phyloP scores from a whole-genome alignment of 2,329 filamentous ascomycete genomes.

The Apiospora aurea region DNA sequence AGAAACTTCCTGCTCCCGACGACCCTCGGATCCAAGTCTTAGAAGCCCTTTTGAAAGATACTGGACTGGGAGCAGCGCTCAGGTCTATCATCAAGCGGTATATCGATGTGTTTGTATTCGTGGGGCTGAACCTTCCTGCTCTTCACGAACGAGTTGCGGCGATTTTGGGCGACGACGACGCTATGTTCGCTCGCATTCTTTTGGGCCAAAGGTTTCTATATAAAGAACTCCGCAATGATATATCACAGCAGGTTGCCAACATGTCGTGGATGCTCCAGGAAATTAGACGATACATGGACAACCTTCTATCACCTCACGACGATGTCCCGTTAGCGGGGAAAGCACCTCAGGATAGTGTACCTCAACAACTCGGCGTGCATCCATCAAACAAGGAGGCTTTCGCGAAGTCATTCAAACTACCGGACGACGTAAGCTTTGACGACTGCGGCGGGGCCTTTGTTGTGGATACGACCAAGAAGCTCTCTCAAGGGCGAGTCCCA shows the following conservation, averaged over 20 bases:
- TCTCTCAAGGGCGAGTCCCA: not conserved
- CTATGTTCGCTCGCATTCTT: not conserved
- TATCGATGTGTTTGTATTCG: not conserved
- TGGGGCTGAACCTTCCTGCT: not conserved
- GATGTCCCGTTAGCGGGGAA: not conserved
- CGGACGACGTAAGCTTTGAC: not conserved
- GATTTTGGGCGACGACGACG: not conserved
- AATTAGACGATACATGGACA: not conserved
- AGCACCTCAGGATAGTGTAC: not conserved
- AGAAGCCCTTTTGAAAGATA: not conserved
- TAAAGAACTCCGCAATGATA: not conserved
- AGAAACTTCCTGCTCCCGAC: not conserved
- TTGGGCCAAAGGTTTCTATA: not conserved
- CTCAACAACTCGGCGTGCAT: not conserved
- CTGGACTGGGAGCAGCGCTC: not conserved
- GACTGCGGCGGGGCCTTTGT: not conserved
- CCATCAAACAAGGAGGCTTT: not conserved
- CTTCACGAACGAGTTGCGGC: not conserved
- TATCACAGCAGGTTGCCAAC: not conserved
- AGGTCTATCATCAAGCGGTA: not conserved
- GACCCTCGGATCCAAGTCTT: not conserved
- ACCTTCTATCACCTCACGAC: not conserved
- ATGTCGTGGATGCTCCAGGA: not conserved
- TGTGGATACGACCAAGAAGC: not conserved
- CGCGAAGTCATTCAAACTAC: not conserved